Conservation (phyloP, 2,329 filamentous ascomycete genomes). For the Dothidotthia symphoricarpi region DNA sequence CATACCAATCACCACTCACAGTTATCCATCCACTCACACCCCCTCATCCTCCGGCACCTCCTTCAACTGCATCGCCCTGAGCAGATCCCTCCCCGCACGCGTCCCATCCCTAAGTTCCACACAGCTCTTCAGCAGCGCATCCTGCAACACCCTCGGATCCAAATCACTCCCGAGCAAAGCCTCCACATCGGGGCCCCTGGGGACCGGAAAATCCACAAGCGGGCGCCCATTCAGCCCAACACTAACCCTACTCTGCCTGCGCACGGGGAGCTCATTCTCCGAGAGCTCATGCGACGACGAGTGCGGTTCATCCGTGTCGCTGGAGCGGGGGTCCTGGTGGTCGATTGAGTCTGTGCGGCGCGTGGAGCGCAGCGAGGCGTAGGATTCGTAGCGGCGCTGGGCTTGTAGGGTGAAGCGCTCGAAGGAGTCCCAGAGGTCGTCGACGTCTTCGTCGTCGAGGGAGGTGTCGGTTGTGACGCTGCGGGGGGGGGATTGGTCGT, state of each 20-base stretch:
- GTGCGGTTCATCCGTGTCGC: conserved; percentile 28
- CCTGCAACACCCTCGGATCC: conserved; percentile 21
- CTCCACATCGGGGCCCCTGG: conserved; percentile 30
- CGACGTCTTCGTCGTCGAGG: conserved; percentile 37
- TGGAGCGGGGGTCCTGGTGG: conserved; percentile 7
- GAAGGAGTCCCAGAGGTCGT: conserved; percentile 37
- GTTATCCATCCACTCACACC: too few species aligned
- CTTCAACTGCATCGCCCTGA: conserved; percentile 34
- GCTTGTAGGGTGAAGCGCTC: conserved; percentile 20
- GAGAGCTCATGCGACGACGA: conserved; percentile 20
- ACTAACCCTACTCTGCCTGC: conserved; percentile 24
- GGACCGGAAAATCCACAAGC: conserved; percentile 36
- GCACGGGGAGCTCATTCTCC: conserved; percentile 5
- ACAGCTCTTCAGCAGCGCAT: conserved; percentile 32
- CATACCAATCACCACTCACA: too few species aligned
- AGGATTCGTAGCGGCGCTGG: conserved; percentile 16
- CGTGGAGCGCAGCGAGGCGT: conserved; percentile 11
- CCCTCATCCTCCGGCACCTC: conserved; percentile 22
- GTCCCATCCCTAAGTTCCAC: conserved; percentile 33
- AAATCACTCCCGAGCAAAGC: conserved; percentile 20
- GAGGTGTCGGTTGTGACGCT: conserved; percentile 34
- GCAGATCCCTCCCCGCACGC: conserved; percentile 29
- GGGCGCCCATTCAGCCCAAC: conserved; percentile 35
- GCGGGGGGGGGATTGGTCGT: conserved; percentile 33
- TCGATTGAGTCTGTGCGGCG: conserved; percentile 23